phyloP scores from a whole-genome alignment of 495 filamentous ascomycete species.

The Sporormia fimetaria region DNA sequence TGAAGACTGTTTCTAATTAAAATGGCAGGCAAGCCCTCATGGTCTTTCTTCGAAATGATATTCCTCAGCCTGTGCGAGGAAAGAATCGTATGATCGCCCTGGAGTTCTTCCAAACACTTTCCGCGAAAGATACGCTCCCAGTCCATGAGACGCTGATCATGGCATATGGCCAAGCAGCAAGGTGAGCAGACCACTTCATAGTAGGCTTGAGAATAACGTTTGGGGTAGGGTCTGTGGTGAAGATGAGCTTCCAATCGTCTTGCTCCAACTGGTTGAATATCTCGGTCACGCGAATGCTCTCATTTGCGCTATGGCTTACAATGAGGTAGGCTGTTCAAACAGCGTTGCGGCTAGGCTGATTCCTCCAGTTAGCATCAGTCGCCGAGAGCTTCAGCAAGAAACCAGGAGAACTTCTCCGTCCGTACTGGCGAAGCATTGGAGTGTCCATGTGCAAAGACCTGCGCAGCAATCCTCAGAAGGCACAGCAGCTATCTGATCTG shows the following conservation, averaged over 20 bases:
- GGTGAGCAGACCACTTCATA: slow-evolving; percentile 34
- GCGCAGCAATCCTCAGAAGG: slow-evolving; percentile 65
- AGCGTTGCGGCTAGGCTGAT: slow-evolving; percentile 2
- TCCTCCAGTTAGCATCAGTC: slow-evolving; percentile 43
- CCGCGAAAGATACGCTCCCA: slow-evolving; percentile 49
- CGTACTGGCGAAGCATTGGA: slow-evolving; percentile 78
- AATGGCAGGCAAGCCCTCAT: slow-evolving; percentile 47
- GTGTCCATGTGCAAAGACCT: slow-evolving; percentile 71
- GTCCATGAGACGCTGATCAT: slow-evolving; percentile 75
- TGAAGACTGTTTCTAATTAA: neutral
- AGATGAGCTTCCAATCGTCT: slow-evolving; percentile 72
- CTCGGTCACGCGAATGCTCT: slow-evolving; percentile 73
- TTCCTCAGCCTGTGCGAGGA: slow-evolving; percentile 38
- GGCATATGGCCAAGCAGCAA: slow-evolving; percentile 70
- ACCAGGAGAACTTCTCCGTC: slow-evolving; percentile 57
- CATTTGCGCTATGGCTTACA: slow-evolving; percentile 65
- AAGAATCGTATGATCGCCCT: slow-evolving; percentile 59
- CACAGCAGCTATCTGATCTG: slow-evolving; percentile 67
- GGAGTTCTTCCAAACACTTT: slow-evolving; percentile 56
- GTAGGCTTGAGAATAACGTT: slow-evolving; percentile 23
- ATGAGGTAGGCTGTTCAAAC: slow-evolving; percentile 47
- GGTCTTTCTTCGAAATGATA: slow-evolving; percentile 48
- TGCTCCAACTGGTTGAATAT: slow-evolving; percentile 74
- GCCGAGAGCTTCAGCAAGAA: slow-evolving; percentile 50
- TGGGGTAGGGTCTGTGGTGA: slow-evolving; percentile 47